A percentile compares a stretch with the other conserved stretches of the same genome.
Conservation (phyloP, 1,284 basidiomycete species). For the Cutaneotrichosporon cyanovorans region DNA sequence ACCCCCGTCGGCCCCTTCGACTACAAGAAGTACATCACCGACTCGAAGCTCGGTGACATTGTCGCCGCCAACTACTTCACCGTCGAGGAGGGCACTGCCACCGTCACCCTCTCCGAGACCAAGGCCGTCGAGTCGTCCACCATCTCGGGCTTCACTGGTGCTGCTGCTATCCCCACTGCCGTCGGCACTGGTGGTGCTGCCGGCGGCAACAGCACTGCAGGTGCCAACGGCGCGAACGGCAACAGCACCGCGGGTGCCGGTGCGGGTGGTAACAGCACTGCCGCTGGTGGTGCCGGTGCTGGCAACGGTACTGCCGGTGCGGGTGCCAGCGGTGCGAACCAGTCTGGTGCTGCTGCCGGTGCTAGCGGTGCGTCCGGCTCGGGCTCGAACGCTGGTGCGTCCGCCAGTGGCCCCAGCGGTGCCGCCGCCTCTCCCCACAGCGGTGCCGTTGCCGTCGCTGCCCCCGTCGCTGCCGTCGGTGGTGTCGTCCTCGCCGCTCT, state of each 20-base stretch:
- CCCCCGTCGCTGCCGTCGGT: conserved; percentile 20
- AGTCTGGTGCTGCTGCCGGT: conserved; percentile 4
- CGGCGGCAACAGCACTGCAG: not conserved
- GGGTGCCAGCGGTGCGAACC: conserved; percentile 3
- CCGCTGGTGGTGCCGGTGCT: conserved; percentile 1
- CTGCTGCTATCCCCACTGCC: conserved; percentile 27
- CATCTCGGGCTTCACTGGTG: conserved; percentile 32
- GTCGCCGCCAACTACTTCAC: conserved; percentile 59
- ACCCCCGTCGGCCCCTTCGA: conserved; percentile 56
- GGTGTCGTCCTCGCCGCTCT: not conserved
- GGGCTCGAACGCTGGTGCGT: conserved; percentile 1
- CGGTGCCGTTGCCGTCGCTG: conserved; percentile 17
- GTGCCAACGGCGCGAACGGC: conserved; percentile 1
- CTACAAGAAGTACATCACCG: conserved; percentile 40
- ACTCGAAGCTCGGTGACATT: conserved; percentile 40
- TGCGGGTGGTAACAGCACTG: no score
- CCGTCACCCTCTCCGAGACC: conserved; percentile 32
- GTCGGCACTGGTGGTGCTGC: conserved; percentile 6
- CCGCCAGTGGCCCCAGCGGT: conserved; percentile 1
- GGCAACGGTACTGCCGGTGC: not conserved
- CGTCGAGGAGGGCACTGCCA: conserved; percentile 58
- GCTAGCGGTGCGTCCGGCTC: not conserved
- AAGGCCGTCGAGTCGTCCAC: conserved; percentile 3
- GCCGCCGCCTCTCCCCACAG: conserved; percentile 2
- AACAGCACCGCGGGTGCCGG: not conserved